Percentiles rank a stretch among this genome's conserved stretches.
Conservation (phyloP, 2,329 filamentous ascomycete species). For the Penicillium digitatum region DNA sequence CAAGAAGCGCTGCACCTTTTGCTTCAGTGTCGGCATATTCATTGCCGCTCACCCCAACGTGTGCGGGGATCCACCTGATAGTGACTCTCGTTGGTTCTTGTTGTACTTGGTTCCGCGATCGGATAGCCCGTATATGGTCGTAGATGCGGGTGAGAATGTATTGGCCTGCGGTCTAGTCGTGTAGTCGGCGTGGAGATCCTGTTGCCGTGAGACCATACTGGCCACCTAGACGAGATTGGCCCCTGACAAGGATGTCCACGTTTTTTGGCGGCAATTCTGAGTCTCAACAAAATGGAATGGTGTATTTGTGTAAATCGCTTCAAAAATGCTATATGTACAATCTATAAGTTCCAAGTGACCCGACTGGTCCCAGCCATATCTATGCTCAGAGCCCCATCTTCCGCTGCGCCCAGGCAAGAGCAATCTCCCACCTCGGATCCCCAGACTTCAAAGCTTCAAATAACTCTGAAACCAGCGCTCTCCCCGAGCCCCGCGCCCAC, state of each 20-base stretch:
- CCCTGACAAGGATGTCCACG: conserved; percentile 22
- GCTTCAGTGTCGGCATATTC: no score
- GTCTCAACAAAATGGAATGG: background rate
- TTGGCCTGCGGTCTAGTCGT: conserved; percentile 43
- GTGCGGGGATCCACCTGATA: no score
- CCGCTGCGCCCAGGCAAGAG: conserved; percentile 10
- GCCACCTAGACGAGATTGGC: no score
- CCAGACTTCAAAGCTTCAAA: background rate
- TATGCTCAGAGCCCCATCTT: background rate
- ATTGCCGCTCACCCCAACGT: no score
- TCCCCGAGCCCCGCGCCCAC: conserved; percentile 27
- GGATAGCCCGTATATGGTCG: no score
- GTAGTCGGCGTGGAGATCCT: conserved; percentile 35
- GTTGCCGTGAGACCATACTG: background rate
- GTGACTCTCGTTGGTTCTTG: no score
- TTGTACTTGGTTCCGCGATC: no score
- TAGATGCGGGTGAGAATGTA: no score
- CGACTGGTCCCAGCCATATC: background rate
- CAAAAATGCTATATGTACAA: conserved; percentile 5
- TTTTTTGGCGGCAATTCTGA: background rate
- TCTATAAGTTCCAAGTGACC: conserved; percentile 13
- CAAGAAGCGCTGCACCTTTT: no score
- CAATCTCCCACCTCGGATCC: conserved; percentile 10
- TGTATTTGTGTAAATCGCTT: background rate
- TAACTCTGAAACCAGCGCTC: conserved; percentile 17